Evolutionary conservation across 441 rosid species (phyloP), one percentile per base, ranked within the genome.

Genomic region (Dalechampia spathulata): DNA sequence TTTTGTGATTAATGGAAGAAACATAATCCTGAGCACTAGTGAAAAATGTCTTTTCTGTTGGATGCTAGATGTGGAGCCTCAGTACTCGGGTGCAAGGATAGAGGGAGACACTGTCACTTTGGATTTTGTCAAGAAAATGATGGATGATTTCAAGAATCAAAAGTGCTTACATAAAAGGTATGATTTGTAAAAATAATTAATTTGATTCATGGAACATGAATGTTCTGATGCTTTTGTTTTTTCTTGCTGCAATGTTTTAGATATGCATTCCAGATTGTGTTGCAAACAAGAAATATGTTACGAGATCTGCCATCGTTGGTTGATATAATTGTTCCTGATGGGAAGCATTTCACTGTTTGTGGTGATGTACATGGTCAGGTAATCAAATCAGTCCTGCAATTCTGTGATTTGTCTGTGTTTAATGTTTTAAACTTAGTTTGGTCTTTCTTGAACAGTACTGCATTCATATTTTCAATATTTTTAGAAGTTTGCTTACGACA

Each of bases 321-420:
- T 66, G 93, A 90, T 73, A 76, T 93, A 64, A 68, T 23, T 58
- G 78, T 90, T 57, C 87, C 91, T 28, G 68, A 75, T 54, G 85
- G 90, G 58, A 81, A 74, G 36, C 90, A 78, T 74, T 81, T 90
- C 63, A 90, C 95, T 0, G 95, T 93, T 54, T 93, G 99, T 55
- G 99, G 99, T 75, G 99, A 93, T 68, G 95, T 93, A 47, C 99
- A 93, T 70, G 99, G 99, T 66, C 97, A 93, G 97, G 99, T 93
- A 78, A 77, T 70, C 48, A 19, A 23, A 28, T 45, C 40, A 52
- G 30, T 17, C 51, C 12, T 39, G 20, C 38, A 59, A 55, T 64
- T 54, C 49, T 19, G 44, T 1, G 10, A 56, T 55, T 43, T 2
- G 30, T 16, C 7, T 41, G 4, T 41, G 1, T 40, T 40, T 2